These are phyloP conservation scores for Trichoderma atroviride DNA, from an alignment of 2,329 filamentous ascomycete genomes.

Conservation along the genomic window DNA sequence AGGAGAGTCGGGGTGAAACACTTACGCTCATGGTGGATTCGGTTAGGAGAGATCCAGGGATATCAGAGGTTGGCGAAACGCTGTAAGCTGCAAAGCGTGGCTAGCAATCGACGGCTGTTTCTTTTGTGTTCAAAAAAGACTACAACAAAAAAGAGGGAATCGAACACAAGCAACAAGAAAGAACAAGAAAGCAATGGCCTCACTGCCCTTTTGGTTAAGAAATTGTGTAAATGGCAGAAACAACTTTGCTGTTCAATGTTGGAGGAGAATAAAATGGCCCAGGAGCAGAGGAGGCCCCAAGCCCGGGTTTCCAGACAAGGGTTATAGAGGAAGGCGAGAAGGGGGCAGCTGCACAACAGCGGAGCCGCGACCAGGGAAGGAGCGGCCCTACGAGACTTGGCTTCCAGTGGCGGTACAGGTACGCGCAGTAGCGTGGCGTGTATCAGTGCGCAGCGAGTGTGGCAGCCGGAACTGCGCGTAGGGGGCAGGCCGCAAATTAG, in stretches of 20 bases:
- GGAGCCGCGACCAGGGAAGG: constrained; percentile 15
- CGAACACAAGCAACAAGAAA: neutral
- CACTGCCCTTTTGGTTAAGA: neutral
- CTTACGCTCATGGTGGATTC: constrained; percentile 36
- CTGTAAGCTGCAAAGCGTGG: constrained; percentile 1
- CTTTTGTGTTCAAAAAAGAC: neutral
- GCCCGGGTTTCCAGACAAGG: constrained; percentile 17
- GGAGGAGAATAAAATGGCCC: constrained; percentile 21
- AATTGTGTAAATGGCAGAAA: constrained; percentile 12
- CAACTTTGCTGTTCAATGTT: constrained; percentile 7
- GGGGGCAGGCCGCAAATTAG: neutral
- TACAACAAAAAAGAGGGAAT: neutral
- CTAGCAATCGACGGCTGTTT: neutral
- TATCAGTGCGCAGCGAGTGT: neutral
- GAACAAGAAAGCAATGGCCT: neutral
- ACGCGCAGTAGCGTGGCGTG: neutral
- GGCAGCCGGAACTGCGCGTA: neutral
- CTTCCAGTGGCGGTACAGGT: neutral
- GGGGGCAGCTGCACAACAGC: constrained; percentile 21
- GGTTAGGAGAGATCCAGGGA: constrained; percentile 9
- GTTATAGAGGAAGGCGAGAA: constrained; percentile 22
- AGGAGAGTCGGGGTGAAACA: constrained; percentile 33
- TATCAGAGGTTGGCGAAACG: neutral
- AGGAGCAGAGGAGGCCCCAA: constrained; percentile 23
- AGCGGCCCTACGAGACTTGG: constrained; percentile 14